phyloP scores from a whole-genome alignment of 2,329 filamentous ascomycete species.

The Trichoderma brevicompactum region DNA sequence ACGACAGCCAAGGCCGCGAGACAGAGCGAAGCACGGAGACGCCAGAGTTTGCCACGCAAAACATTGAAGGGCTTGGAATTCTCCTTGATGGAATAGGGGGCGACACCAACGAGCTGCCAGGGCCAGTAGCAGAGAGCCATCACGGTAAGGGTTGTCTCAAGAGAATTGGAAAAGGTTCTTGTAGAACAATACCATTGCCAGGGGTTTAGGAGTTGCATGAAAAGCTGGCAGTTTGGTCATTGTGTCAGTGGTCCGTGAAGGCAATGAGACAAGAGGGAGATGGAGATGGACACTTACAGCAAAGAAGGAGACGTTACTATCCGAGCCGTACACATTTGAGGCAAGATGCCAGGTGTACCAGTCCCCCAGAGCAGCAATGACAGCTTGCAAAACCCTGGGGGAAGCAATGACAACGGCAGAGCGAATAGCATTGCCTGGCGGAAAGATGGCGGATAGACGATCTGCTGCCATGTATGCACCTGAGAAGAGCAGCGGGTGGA shows the following conservation, averaged over 20 bases:
- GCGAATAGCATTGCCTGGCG: slow-evolving; percentile 57
- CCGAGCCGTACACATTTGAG: slow-evolving; percentile 69
- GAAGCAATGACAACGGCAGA: slow-evolving; percentile 71
- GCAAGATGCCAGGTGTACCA: slow-evolving; percentile 88
- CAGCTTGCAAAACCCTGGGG: slow-evolving; percentile 76
- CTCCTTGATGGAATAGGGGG: slow-evolving; percentile 46
- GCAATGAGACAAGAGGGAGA: neutral
- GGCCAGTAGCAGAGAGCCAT: slow-evolving; percentile 84
- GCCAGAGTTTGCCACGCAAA: slow-evolving; percentile 36
- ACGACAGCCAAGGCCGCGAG: slow-evolving; percentile 83
- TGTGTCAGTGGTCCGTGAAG: neutral
- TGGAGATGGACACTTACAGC: slow-evolving; percentile 58
- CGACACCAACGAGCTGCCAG: slow-evolving; percentile 68
- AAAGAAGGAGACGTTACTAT: slow-evolving; percentile 67
- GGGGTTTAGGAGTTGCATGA: slow-evolving; percentile 50
- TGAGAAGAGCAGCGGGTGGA: slow-evolving; percentile 89
- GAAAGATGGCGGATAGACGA: slow-evolving; percentile 58
- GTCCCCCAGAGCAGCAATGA: slow-evolving; percentile 78
- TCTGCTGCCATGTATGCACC: slow-evolving; percentile 69
- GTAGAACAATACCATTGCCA: slow-evolving; percentile 98
- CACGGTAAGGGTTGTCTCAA: slow-evolving; percentile 87
- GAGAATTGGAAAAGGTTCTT: slow-evolving; percentile 88
- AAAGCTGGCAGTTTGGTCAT: slow-evolving; percentile 36
- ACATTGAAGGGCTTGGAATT: slow-evolving; percentile 42
- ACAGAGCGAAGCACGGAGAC: slow-evolving; percentile 63